Conservation (phyloP, 306 rosid genomes). For the Corylus heterophylla region DNA sequence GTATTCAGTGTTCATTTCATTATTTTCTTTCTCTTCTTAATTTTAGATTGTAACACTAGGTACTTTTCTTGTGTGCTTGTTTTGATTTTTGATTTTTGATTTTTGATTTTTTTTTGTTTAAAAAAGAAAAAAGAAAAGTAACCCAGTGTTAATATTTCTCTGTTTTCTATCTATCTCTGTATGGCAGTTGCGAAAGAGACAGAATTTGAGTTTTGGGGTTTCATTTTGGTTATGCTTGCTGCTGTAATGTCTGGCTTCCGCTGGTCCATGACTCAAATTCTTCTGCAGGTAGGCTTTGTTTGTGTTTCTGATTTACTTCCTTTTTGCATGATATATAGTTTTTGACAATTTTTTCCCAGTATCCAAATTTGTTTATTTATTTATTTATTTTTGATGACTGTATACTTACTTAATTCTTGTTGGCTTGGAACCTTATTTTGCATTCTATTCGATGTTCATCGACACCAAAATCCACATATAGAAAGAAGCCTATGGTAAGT, state of each 20-base stretch:
- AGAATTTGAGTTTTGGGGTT: constrained; percentile 86
- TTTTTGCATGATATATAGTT: not conserved
- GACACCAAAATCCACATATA: constrained; percentile 50
- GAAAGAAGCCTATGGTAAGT: constrained; percentile 95
- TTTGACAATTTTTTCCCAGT: constrained; percentile 5
- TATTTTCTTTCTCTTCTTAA: not conserved
- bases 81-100: not conserved
- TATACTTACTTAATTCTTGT: constrained; percentile 34
- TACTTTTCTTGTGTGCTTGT: not conserved
- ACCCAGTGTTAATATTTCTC: constrained; percentile 10
- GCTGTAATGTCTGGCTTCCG: constrained; percentile 99
- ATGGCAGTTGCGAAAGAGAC: constrained; percentile 82
- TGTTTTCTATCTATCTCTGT: constrained; percentile 11
- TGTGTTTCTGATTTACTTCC: constrained; percentile 15
- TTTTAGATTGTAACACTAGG: not conserved
- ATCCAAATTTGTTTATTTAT: not conserved
- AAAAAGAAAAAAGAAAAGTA: too few species aligned
- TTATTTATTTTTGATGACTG: constrained; percentile 17
- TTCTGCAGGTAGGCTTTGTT: constrained; percentile 70
- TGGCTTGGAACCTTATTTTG: constrained; percentile 45
- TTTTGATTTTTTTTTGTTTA: not conserved
- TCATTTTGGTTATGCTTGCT: constrained; percentile 94
- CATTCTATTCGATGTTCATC: constrained; percentile 29
- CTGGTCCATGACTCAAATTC: constrained; percentile 98
- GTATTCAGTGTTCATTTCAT: not conserved